These are phyloP conservation scores for Fabrea salina DNA, from an alignment of 169 alveolate species.

Conservation along the genomic window DNA sequence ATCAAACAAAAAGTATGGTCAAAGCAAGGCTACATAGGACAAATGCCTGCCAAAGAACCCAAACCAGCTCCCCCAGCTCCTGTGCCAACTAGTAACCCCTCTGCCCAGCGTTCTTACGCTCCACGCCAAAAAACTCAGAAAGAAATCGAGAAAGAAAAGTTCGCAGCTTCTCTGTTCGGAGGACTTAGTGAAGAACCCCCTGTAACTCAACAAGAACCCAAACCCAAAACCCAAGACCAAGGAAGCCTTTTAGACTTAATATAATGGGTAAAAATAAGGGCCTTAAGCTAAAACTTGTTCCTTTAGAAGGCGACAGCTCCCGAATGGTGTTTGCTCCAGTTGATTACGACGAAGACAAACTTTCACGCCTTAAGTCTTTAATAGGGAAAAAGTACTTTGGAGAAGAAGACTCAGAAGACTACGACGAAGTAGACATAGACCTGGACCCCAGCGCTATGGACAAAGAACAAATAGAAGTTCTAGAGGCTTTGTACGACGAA, in stretches of 20 bases:
- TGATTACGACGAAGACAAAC: too few species aligned
- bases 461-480: too few species aligned
- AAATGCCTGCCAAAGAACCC: background rate
- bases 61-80: background rate
- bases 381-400: too few species aligned
- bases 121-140: background rate
- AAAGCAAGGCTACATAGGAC: conserved; percentile 4
- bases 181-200: background rate
- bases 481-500: too few species aligned
- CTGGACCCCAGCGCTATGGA: too few species aligned
- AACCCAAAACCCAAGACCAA: background rate
- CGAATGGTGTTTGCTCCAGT: too few species aligned
- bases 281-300: too few species aligned
- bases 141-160: conserved; percentile 2
- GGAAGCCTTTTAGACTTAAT: background rate
- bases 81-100: background rate
- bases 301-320: too few species aligned
- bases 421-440: too few species aligned
- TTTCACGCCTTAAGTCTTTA: too few species aligned
- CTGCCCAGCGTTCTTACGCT: background rate
- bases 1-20: background rate
- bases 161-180: conserved; percentile 13
- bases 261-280: background rate
- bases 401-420: too few species aligned
- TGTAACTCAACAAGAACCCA: background rate